Conservation (phyloP, 1,139 yeast species). For the Saccharomyces hybrid region DNA sequence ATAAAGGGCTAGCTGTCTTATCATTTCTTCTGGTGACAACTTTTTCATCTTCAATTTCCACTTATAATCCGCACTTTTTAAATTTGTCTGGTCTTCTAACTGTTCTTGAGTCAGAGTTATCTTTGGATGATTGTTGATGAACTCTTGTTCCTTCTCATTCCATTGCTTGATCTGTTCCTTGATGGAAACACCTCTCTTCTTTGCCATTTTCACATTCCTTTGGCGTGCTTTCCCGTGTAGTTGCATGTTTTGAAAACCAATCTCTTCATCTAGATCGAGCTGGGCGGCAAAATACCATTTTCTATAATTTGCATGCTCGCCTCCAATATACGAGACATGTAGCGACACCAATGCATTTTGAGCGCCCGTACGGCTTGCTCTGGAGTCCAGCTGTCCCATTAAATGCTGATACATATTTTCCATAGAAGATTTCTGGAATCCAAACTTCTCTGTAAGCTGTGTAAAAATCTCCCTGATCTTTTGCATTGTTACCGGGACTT, state of each 20-base stretch:
- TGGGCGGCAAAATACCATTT: conserved; percentile 75
- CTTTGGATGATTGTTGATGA: conserved; percentile 28
- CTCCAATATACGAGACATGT: conserved; percentile 71
- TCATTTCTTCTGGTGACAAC: conserved; percentile 46
- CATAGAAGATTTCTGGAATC: conserved; percentile 57
- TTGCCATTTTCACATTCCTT: conserved; percentile 33
- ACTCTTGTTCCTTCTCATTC: conserved; percentile 27
- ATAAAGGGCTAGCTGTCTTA: conserved; percentile 61
- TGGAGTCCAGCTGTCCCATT: conserved; percentile 55
- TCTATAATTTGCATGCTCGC: conserved; percentile 55
- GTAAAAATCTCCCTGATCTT: conserved; percentile 53
- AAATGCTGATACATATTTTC: conserved; percentile 61
- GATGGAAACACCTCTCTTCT: conserved; percentile 31
- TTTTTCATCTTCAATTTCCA: conserved; percentile 60
- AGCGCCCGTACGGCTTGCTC: conserved; percentile 57
- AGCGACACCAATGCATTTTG: conserved; percentile 47
- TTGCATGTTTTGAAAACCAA: conserved; percentile 41
- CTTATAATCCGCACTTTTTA: conserved; percentile 47
- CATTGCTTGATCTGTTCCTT: conserved; percentile 30
- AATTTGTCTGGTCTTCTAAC: conserved; percentile 52
- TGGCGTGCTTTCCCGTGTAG: conserved; percentile 32
- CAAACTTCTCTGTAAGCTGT: conserved; percentile 48
- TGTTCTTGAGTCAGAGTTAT: conserved; percentile 35
- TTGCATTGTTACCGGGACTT: conserved; percentile 36
- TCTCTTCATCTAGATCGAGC: conserved; percentile 55